Conservation (phyloP, 768 basidiomycete genomes). For the Boletus tomentosulus region DNA sequence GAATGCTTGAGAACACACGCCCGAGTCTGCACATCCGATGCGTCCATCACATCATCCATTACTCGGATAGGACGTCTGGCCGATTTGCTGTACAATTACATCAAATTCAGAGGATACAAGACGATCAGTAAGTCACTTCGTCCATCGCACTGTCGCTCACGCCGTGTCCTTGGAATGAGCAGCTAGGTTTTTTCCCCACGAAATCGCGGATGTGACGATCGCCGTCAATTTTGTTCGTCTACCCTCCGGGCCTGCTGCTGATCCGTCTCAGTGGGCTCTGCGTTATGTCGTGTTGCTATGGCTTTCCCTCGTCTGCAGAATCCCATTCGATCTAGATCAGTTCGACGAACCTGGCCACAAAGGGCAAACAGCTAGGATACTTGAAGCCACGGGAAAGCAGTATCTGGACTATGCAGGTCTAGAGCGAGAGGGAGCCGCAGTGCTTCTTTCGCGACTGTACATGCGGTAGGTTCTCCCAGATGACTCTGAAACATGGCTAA, state of each 20-base stretch:
- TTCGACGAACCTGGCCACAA: constrained; percentile 62
- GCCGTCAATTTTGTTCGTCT: constrained; percentile 62
- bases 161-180: constrained; percentile 18
- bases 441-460: constrained; percentile 79
- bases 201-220: constrained; percentile 75
- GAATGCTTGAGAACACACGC: constrained; percentile 56
- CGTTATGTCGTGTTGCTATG: constrained; percentile 85
- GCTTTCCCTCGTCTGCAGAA: constrained; percentile 91
- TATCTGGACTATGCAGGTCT: constrained; percentile 69
- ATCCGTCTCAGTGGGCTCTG: constrained; percentile 63
- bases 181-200: constrained; percentile 96
- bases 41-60: constrained; percentile 25
- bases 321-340: constrained; percentile 87
- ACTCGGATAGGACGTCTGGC: constrained; percentile 51
- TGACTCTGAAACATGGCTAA: constrained; percentile 7
- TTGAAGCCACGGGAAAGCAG: constrained; percentile 57
- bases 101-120: constrained; percentile 89
- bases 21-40: constrained; percentile 33
- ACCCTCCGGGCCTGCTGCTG: constrained; percentile 40
- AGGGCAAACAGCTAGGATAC: constrained; percentile 49
- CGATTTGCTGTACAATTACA: constrained; percentile 67
- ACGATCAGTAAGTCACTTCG: constrained; percentile 66
- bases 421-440: constrained; percentile 78
- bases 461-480: constrained; percentile 50
- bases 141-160: neutral